Evolutionary conservation across 1,139 yeast species (phyloP), one percentile per base, ranked within the genome.

Genomic region (Scheffersomyces illinoinensis): DNA sequence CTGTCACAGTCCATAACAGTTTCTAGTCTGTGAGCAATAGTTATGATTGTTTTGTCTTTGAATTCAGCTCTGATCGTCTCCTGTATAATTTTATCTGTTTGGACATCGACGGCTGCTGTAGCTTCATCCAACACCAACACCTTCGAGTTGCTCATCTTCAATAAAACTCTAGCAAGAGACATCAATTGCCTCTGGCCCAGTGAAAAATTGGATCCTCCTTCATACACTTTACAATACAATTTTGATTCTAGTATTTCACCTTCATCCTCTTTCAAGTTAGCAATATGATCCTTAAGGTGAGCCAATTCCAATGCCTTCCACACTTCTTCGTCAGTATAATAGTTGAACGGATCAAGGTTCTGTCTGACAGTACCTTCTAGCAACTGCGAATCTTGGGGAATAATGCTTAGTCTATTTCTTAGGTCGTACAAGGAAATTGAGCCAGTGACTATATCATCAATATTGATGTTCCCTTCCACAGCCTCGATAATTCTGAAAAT

Each of bases 401-500:
- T 88, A 58, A 87, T 87, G 14, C 88, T 83, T 55, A 88, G 71
- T 54, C 79, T 81, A 57, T 81, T 78, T 67, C 92, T 76, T 61
- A 87, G 71, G 60, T 85, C 87, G 54, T 72, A 73, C 52, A 87
- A 74, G 17, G 83, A 80, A 19, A 87, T 66, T 3, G 70, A 68
- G 14, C 80, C 71, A 1, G 85, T 85, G 62, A 84, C 79, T 21
- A 85, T 60, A 10, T 73, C 79, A 69, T 86, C 91, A 59, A 87
- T 82, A 48, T 70, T 64, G 50, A 86, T 83, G 17, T 73, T 64
- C 1, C 96, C 96, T 2, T 66, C 74, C 2, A 77, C 77, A 0
- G 93, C 85, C 67, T 90, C 95, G 68, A 95, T 92, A 55, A 95
- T 88, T 71, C 99, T 82, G 81, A 93, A 93, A 54, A 95, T 77